A percentile compares a stretch with the other conserved stretches of the same genome.
phyloP scores from a whole-genome alignment of 129 eudicot genomes.

The Smallanthus sonchifolius region DNA sequence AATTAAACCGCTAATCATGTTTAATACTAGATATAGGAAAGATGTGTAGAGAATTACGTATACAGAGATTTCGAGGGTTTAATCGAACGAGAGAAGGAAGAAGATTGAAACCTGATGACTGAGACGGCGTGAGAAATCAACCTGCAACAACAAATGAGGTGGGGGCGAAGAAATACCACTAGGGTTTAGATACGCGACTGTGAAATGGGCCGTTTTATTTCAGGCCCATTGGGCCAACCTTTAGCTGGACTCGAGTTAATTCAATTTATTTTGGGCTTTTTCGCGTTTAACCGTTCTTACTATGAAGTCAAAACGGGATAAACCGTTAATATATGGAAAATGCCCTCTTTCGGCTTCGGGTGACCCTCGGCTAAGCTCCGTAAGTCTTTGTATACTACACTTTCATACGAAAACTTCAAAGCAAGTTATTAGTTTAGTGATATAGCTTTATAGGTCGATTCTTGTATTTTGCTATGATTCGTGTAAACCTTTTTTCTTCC shows the following conservation, averaged over 20 bases:
- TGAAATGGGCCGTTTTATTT: not conserved
- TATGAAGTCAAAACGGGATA: too few species aligned
- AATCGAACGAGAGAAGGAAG: not conserved
- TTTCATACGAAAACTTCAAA: too few species aligned
- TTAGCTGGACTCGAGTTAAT: not conserved
- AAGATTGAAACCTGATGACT: not conserved
- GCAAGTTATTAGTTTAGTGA: too few species aligned
- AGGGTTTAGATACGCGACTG: conserved; percentile 2
- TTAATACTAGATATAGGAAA: not conserved
- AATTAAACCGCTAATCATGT: not conserved
- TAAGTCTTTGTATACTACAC: too few species aligned
- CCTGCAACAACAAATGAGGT: not conserved
- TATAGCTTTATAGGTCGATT: too few species aligned
- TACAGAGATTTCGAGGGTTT: not conserved
- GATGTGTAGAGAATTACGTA: not conserved
- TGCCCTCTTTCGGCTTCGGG: too few species aligned
- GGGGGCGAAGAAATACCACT: not conserved
- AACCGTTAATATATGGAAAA: too few species aligned
- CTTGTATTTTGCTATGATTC: too few species aligned
- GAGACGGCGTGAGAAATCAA: not conserved
- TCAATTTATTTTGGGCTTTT: too few species aligned
- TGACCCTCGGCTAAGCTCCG: too few species aligned
- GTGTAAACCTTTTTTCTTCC: too few species aligned
- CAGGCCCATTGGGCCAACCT: conserved; percentile 6
- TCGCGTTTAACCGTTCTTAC: too few species aligned